These are phyloP conservation scores for Wickerhamiella alocasiicola DNA, from an alignment of 805 yeast genomes.

Conservation along the genomic window DNA sequence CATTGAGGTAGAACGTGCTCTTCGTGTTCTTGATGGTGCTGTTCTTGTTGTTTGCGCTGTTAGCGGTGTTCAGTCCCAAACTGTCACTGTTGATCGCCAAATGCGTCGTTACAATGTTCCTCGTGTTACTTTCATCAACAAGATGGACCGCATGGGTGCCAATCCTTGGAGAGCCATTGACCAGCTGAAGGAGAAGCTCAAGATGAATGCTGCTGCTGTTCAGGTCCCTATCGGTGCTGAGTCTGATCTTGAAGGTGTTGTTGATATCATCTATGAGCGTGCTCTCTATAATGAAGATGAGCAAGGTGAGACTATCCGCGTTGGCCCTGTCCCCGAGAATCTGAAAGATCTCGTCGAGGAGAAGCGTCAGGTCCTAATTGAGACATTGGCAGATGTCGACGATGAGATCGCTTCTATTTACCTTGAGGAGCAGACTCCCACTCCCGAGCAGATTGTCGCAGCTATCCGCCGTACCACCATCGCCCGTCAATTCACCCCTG, in stretches of 20 bases:
- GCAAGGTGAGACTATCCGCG: conserved; percentile 74
- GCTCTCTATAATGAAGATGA: conserved; percentile 80
- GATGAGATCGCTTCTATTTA: conserved; percentile 92
- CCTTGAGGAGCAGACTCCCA: conserved; percentile 82
- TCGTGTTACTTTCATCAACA: conserved; percentile 87
- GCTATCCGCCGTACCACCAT: conserved; percentile 94
- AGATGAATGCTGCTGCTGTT: conserved; percentile 91
- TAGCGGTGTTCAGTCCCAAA: conserved; percentile 95
- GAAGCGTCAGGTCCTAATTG: conserved; percentile 73
- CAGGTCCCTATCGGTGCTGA: conserved; percentile 98
- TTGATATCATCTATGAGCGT: conserved; percentile 77
- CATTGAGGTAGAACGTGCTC: conserved; percentile 97
- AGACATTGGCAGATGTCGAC: conserved; percentile 94
- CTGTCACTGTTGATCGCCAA: conserved; percentile 97
- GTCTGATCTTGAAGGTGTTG: conserved; percentile 71
- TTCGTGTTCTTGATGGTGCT: conserved; percentile 96
- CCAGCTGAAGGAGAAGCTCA: conserved; percentile 75
- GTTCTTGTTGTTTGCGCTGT: conserved; percentile 98
- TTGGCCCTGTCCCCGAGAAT: conserved; percentile 60
- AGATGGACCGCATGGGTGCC: conserved; percentile 99
- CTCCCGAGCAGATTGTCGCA: conserved; percentile 64
- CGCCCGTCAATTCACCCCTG: conserved; percentile 95
- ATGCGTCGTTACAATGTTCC: conserved; percentile 98
- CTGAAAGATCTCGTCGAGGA: conserved; percentile 76
- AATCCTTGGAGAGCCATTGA: conserved; percentile 92